Evolutionary conservation across 345 rosid species (phyloP).

Genomic region (Eucalyptus tenuipes): DNA sequence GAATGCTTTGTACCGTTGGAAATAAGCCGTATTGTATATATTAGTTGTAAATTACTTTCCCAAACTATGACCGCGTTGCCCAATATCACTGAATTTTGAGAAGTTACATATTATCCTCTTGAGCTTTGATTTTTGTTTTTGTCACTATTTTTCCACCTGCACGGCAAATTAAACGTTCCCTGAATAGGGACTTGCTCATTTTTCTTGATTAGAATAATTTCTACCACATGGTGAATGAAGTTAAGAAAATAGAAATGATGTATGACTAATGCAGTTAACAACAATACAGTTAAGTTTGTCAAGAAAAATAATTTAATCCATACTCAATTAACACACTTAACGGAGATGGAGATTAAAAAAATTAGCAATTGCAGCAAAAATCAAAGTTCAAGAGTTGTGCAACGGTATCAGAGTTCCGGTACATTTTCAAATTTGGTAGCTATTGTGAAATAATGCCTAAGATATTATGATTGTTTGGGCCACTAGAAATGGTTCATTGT

Average conservation of each 20-base stretch:
- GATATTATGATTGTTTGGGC: background rate
- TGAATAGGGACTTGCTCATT: background rate
- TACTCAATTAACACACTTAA: background rate
- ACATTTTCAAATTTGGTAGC: background rate
- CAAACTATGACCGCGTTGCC: background rate
- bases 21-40: background rate
- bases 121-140: background rate
- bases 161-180: background rate
- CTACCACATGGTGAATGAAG: background rate
- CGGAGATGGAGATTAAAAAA: background rate
- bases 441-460: background rate
- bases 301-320: background rate
- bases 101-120: background rate
- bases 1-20: background rate
- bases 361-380: background rate
- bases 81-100: background rate
- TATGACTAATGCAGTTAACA: background rate
- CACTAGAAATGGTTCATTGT: background rate
- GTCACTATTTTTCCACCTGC: accelerated
- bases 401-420: background rate
- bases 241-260: background rate
- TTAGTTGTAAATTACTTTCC: background rate
- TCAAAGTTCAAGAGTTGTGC: background rate
- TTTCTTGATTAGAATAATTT: background rate
- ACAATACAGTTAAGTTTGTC: background rate